phyloP scores from a whole-genome alignment of 345 rosid species.

The Clausena lansium region DNA sequence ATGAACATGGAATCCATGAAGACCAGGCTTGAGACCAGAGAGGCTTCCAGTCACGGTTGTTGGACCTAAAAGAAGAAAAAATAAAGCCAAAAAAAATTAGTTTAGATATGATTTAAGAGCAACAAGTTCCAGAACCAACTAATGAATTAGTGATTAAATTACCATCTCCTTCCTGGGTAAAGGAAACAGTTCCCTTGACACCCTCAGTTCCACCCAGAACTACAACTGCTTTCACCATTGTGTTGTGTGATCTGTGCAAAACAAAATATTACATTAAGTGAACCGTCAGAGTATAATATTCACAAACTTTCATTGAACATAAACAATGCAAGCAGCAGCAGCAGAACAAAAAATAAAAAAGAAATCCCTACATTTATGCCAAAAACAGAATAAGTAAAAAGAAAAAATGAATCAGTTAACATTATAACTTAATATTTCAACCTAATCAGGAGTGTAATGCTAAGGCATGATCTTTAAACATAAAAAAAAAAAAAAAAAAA shows the following conservation, averaged over 20 bases:
- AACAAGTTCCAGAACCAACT: not conserved
- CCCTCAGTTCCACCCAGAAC: constrained; percentile 72
- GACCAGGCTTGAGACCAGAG: constrained; percentile 94
- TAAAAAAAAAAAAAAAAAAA: not conserved
- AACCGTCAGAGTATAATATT: not conserved
- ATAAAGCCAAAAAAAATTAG: not conserved
- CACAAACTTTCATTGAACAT: not conserved
- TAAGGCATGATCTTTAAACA: not conserved
- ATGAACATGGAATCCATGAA: constrained; percentile 25
- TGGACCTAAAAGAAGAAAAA: constrained; percentile 39
- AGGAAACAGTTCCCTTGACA: constrained; percentile 72
- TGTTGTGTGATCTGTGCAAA: constrained; percentile 66
- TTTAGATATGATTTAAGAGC: constrained; percentile 4
- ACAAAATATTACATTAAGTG: not conserved
- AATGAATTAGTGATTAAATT: constrained; percentile 1
- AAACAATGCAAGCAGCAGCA: not conserved
- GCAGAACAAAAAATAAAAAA: not conserved
- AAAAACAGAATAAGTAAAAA: not conserved
- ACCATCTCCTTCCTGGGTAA: constrained; percentile 87
- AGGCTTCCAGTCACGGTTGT: constrained; percentile 77
- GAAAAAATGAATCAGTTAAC: not conserved
- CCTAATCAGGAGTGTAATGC: not conserved
- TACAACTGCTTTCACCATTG: constrained; percentile 86
- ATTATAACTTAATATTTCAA: not conserved
- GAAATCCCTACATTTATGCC: not conserved